Percentiles rank a stretch among this genome's conserved stretches.
Conservation (phyloP, 2,329 filamentous ascomycete species). For the Cladosporium sp. region DNA sequence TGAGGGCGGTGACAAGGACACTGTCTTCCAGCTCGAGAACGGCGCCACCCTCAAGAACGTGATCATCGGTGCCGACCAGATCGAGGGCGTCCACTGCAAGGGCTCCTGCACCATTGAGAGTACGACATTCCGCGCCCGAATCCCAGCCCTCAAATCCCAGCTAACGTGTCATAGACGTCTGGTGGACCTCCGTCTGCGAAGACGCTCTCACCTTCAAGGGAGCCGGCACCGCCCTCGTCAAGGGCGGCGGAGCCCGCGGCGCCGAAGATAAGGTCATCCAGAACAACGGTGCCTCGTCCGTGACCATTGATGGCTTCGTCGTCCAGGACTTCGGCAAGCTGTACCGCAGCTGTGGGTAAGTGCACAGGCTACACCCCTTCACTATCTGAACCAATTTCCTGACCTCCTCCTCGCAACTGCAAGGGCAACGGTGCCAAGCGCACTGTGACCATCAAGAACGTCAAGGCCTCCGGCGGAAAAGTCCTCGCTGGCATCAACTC, state of each 20-base stretch:
- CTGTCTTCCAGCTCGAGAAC: constrained; percentile 52
- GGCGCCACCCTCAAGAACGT: constrained; percentile 51
- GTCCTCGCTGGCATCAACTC: constrained; percentile 12
- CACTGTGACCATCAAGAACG: constrained; percentile 11
- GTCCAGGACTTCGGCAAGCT: constrained; percentile 9
- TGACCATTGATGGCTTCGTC: constrained; percentile 12
- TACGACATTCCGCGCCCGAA: not conserved
- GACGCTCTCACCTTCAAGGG: constrained; percentile 32
- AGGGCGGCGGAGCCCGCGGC: constrained; percentile 30
- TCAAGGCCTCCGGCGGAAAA: constrained; percentile 9
- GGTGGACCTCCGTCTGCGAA: constrained; percentile 41
- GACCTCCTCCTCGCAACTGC: no score
- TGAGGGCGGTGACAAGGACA: constrained; percentile 43
- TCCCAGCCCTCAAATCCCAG: not conserved
- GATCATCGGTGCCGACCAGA: constrained; percentile 50
- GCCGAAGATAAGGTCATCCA: constrained; percentile 14
- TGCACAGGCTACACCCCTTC: no score
- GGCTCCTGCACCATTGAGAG: constrained; percentile 31
- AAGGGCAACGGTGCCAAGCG: constrained; percentile 12
- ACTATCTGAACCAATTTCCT: no score
- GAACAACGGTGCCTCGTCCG: constrained; percentile 18
- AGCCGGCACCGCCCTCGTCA: constrained; percentile 20
- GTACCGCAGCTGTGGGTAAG: constrained; percentile 9
- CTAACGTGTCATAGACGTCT: constrained; percentile 39
- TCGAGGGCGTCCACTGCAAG: constrained; percentile 51